Base-by-base conservation (phyloP, 805 yeast species). In the Pichia eremophila region DNA sequence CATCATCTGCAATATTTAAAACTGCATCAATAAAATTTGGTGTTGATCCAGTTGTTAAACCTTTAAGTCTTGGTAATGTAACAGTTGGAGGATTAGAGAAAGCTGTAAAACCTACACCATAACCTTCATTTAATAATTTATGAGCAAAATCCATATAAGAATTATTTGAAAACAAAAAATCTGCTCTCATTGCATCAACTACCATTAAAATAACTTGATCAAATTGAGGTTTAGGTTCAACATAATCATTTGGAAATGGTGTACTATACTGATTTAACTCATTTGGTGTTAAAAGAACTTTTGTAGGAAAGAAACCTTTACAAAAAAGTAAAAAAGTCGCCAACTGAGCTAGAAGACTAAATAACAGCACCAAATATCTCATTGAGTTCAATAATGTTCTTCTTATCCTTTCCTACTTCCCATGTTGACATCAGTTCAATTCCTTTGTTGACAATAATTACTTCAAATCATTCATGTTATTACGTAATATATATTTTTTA, bases 1-100 rank as follows among this genome's bases (percentile, higher is more conserved):
- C 95, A 41, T 83, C 93, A 55, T 93, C 98, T 2, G 96, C 95
- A 29, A 93, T 85, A 57, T 93, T 93, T 44, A 93, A 71, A 25
- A 93, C 87, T 0, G 98, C 98, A 66, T 93, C 99, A 43, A 93
- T 70, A 57, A 93, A 93, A 58, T 80, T 89, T 0, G 99, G 97
- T 0, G 96, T 83, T 0, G 96, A 85, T 0, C 99, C 99, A 0
- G 97, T 88, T 0, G 97, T 86, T 25, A 90, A 77, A 9, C 96
- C 96, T 64, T 93, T 93, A 45, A 93, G 70, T 50, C 99, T 74
- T 0, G 99, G 99, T 37, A 93, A 69, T 0, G 99, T 93, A 10
- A 93, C 99, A 0, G 99, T 93, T 3, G 99, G 99, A 1, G 99
- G 98, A 53, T 85, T 85, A 1, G 96, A 83, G 61, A 73, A 85